Evolutionary conservation across 495 filamentous ascomycete genomes (phyloP).

Genomic region (Friedmanniomyces endolithicus): DNA sequence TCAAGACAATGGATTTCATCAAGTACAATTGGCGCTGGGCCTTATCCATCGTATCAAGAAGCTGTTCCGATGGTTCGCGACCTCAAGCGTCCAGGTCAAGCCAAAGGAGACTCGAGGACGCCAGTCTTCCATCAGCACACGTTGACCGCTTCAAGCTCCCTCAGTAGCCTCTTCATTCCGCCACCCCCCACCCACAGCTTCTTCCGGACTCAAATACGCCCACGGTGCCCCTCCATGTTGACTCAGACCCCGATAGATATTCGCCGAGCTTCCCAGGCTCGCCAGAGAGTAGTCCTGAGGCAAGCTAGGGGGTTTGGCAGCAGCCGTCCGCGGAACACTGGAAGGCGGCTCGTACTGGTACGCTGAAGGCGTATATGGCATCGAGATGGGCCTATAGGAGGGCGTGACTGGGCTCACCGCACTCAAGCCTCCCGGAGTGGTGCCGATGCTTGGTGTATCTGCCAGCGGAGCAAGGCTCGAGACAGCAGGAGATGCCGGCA

Average conservation of each 20-base stretch:
- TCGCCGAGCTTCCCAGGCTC: conserved; percentile 8
- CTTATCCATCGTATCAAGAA: too few relatives aligned
- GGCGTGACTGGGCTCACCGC: conserved; percentile 1
- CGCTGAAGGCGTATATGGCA: conserved; percentile 3
- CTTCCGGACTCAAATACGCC: conserved; percentile 3
- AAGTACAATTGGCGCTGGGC: too few relatives aligned
- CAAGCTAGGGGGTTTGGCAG: conserved; percentile 1
- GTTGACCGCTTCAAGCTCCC: too few relatives aligned
- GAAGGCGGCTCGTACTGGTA: conserved; percentile 6
- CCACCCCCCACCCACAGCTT: not conserved
- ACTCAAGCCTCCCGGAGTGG: not conserved
- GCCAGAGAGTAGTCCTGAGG: conserved; percentile 4
- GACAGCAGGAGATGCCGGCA: not conserved
- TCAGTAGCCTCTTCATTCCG: not conserved
- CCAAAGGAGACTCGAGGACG: too few relatives aligned
- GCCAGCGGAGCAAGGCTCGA: not conserved
- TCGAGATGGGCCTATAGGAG: not conserved
- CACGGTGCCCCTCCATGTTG: not conserved
- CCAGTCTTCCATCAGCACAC: too few relatives aligned
- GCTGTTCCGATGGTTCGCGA: too few relatives aligned
- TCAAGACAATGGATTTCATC: too few relatives aligned
- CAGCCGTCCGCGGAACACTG: not conserved
- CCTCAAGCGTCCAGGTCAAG: too few relatives aligned
- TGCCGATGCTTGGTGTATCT: not conserved
- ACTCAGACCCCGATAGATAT: conserved; percentile 6